A percentile compares a stretch with the other conserved stretches of the same genome.
These are phyloP conservation scores for Populus simonii DNA, from an alignment of 345 rosid genomes.

Conservation along the genomic window DNA sequence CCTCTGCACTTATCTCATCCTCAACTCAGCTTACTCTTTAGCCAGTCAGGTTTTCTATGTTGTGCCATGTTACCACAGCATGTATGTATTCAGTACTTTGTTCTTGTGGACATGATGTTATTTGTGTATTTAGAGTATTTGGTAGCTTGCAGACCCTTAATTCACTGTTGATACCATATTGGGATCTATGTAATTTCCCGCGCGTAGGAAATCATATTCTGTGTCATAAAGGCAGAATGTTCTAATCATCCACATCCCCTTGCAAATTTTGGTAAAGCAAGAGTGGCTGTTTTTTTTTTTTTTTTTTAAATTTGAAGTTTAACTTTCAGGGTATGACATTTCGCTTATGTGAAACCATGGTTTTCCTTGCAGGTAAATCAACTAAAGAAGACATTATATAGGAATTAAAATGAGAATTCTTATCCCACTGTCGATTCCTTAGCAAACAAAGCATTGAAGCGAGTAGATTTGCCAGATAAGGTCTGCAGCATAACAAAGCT, in stretches of 20 bases:
- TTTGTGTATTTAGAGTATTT: conserved; percentile 8
- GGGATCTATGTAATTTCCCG: conserved; percentile 11
- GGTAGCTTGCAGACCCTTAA: conserved; percentile 16
- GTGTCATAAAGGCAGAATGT: background rate
- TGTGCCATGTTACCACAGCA: conserved; percentile 11
- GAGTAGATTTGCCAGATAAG: too few relatives aligned
- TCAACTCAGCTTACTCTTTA: conserved; percentile 15
- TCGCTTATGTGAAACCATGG: too few relatives aligned
- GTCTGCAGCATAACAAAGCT: too few relatives aligned
- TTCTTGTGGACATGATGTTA: background rate
- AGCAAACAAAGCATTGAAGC: too few relatives aligned
- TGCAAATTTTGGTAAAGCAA: background rate
- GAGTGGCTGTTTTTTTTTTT: too few relatives aligned
- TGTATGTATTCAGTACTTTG: conserved; percentile 13
- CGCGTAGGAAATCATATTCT: conserved; percentile 8
- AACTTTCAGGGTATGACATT: too few relatives aligned
- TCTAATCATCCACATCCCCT: background rate
- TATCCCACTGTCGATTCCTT: too few relatives aligned
- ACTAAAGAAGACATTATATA: too few relatives aligned
- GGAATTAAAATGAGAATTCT: too few relatives aligned
- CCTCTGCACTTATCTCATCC: conserved; percentile 10
- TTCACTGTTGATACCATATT: background rate
- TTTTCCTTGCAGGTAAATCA: too few relatives aligned
- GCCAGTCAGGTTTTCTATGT: conserved; percentile 18
- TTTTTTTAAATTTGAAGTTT: too few relatives aligned